These are phyloP conservation scores for Cercospora sp. DNA, from an alignment of 2,329 filamentous ascomycete genomes.

Conservation along the genomic window DNA sequence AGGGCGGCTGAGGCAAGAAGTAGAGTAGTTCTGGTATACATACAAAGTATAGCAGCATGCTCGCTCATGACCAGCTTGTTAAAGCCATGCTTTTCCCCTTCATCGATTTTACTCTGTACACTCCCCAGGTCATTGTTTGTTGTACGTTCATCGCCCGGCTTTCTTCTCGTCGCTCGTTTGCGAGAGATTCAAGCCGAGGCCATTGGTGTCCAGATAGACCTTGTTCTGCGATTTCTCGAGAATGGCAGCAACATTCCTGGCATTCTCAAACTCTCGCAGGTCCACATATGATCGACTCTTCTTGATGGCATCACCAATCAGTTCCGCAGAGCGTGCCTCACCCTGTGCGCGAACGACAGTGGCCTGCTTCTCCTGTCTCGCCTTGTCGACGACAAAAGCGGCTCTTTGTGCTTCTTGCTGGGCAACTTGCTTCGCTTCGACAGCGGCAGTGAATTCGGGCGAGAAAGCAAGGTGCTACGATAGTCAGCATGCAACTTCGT, in stretches of 20 bases:
- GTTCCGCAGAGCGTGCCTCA: slow-evolving; percentile 95
- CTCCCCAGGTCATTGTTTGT: not conserved
- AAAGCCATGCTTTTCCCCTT: not conserved
- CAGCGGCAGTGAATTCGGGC: slow-evolving; percentile 67
- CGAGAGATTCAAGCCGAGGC: slow-evolving; percentile 82
- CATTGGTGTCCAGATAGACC: slow-evolving; percentile 87
- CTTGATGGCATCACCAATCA: slow-evolving; percentile 99
- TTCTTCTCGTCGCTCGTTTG: slow-evolving; percentile 25
- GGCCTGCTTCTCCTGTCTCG: slow-evolving; percentile 98
- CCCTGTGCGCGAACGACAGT: slow-evolving; percentile 98
- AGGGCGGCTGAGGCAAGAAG: slow-evolving; percentile 9
- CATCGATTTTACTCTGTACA: slow-evolving; percentile 8
- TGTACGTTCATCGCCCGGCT: slow-evolving; percentile 10
- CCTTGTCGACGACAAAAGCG: slow-evolving; percentile 97
- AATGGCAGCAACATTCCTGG: slow-evolving; percentile 80
- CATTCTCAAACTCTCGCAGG: slow-evolving; percentile 97
- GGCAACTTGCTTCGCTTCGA: slow-evolving; percentile 69
- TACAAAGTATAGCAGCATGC: slow-evolving; percentile 5
- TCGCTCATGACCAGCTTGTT: slow-evolving; percentile 1
- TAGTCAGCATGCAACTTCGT: slow-evolving; percentile 6
- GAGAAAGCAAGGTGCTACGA: slow-evolving; percentile 66
- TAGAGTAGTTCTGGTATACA: slow-evolving; percentile 20
- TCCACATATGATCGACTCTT: slow-evolving; percentile 97
- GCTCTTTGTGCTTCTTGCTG: slow-evolving; percentile 95
- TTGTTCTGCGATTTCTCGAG: slow-evolving; percentile 91